A percentile compares a stretch with the other conserved stretches of the same genome.
These are phyloP conservation scores for Trichosporon sp. DNA, from an alignment of 1,284 basidiomycete species.

Conservation along the genomic window DNA sequence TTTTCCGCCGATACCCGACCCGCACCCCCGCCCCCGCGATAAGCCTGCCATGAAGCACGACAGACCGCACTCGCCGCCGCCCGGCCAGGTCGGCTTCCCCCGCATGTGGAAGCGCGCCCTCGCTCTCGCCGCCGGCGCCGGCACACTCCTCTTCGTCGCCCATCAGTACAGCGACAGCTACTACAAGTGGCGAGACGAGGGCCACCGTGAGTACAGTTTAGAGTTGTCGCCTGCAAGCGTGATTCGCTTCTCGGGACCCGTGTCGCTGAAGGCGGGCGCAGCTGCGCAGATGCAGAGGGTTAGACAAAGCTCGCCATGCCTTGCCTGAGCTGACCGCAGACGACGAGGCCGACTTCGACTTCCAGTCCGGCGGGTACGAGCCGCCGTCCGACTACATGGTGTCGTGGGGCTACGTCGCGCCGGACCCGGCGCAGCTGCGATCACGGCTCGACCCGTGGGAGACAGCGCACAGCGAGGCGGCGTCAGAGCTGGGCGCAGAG, in stretches of 20 bases:
- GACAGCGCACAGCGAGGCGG: slow-evolving; percentile 10
- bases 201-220: not conserved
- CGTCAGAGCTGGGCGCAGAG: slow-evolving; percentile 28
- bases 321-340: not conserved
- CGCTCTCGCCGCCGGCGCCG: not conserved
- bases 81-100: not conserved
- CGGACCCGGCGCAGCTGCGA: slow-evolving; percentile 25
- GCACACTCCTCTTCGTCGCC: not conserved
- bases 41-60: not conserved
- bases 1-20: not conserved
- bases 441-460: slow-evolving; percentile 30
- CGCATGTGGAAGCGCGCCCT: not conserved
- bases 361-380: slow-evolving; percentile 15
- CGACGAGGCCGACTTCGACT: not conserved
- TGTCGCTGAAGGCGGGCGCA: not conserved
- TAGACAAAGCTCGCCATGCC: too few relatives aligned
- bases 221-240: not conserved
- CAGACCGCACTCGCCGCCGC: not conserved
- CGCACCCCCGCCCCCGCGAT: not conserved
- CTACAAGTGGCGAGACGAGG: not conserved
- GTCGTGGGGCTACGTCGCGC: slow-evolving; percentile 30
- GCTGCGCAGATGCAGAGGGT: not conserved
- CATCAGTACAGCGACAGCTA: not conserved
- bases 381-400: slow-evolving; percentile 33
- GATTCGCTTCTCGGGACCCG: not conserved